A percentile compares a stretch with the other conserved stretches of the same genome.
Conservation (phyloP, 306 rosid species). For the Citrullus amarus region DNA sequence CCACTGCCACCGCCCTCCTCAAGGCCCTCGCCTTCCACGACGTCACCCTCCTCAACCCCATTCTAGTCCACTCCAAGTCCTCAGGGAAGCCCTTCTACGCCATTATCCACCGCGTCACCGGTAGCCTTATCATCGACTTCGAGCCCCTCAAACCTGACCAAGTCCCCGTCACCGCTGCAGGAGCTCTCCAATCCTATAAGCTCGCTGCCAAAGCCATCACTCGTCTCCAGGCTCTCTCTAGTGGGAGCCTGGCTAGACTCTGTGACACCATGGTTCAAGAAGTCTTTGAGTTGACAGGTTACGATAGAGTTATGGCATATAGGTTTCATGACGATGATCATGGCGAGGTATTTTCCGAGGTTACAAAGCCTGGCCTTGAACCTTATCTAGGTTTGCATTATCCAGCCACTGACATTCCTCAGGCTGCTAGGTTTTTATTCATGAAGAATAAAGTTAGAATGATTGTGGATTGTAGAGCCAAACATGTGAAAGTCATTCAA, state of each 20-base stretch:
- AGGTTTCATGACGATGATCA: background rate
- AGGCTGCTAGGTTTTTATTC: background rate
- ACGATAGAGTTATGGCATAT: background rate
- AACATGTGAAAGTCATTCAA: background rate
- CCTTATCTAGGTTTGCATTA: background rate
- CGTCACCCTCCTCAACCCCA: conserved; percentile 81
- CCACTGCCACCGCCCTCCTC: conserved; percentile 71
- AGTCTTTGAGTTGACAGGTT: background rate
- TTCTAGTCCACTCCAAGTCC: conserved; percentile 83
- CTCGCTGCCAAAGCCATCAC: conserved; percentile 90
- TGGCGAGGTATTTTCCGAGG: background rate
- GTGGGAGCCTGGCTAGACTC: background rate
- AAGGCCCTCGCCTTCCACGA: conserved; percentile 80
- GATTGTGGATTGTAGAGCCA: background rate
- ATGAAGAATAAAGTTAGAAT: background rate
- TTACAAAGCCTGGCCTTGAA: background rate
- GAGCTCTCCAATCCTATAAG: conserved; percentile 84
- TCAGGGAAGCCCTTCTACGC: conserved; percentile 97
- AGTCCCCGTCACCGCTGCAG: conserved; percentile 88
- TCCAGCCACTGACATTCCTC: conserved; percentile 3
- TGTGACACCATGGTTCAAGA: conserved; percentile 5
- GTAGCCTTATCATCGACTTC: conserved; percentile 72
- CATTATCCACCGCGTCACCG: conserved; percentile 63
- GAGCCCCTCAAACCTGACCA: conserved; percentile 89
- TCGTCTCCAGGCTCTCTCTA: conserved; percentile 2